Evolutionary conservation across 441 rosid species (phyloP), one percentile per base, ranked within the genome.

Genomic region (Populus hybrid): DNA sequence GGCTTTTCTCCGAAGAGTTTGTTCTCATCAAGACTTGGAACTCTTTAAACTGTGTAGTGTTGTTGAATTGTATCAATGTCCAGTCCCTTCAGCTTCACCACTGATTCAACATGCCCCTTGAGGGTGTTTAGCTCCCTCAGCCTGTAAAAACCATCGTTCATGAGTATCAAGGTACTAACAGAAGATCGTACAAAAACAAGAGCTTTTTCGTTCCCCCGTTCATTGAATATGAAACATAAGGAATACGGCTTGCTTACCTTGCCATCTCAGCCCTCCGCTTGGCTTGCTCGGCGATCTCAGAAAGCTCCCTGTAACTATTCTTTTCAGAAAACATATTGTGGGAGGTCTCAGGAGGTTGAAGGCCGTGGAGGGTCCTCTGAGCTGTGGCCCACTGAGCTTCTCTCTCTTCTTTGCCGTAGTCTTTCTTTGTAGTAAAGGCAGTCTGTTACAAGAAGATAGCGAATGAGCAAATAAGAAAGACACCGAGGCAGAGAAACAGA

Each of bases 361-460:
- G 97, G 28, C 98, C 97, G 75, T 95, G 98, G 35, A 95, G 90
- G 6, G 98, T 93, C 81, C 97, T 90, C 81, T 95, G 98, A 16
- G 97, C 95, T 35, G 93, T 82, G 26, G 98, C 99, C 98, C 99
- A 93, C 76, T 93, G 97, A 35, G 98, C 98, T 74, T 95, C 99
- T 79, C 99, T 87, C 86, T 95, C 98, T 69, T 88, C 97, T 87
- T 88, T 93, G 2, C 99, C 99, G 2, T 95, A 95, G 81, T 95
- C 94, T 85, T 93, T 95, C 92, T 95, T 95, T 24, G 95, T 93
- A 4, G 99, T 95, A 77, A 95, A 95, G 73, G 97, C 98, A 67
- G 93, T 93, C 98, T 95, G 85, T 79, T 68, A 42, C 23, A 14
- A 74, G 10, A n/a, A 50, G 12, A 65, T 26, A n/a, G 36, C 26